A percentile compares a stretch with the other conserved stretches of the same genome.
Conservation (phyloP, 2,329 filamentous ascomycete genomes). For the Aspergillus sp. region DNA sequence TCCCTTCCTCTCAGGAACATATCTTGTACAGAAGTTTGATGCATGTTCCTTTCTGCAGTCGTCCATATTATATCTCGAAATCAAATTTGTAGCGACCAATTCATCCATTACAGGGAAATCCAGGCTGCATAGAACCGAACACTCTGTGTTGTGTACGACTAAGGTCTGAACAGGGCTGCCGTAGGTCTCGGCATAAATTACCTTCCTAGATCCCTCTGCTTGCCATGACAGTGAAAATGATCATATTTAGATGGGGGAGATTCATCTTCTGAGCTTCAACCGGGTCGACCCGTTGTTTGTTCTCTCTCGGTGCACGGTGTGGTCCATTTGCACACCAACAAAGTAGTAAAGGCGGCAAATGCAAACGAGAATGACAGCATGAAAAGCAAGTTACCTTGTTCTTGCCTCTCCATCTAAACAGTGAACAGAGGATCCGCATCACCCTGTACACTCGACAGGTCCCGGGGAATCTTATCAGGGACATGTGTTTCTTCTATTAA, state of each 20-base stretch:
- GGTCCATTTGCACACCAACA: background rate
- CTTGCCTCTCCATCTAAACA: background rate
- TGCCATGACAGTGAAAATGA: background rate
- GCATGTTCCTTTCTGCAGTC: conserved; percentile 18
- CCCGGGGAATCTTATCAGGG: background rate
- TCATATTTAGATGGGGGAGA: background rate
- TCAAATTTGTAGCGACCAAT: conserved; percentile 7
- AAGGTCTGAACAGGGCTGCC: background rate
- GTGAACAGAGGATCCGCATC: background rate
- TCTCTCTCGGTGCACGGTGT: background rate
- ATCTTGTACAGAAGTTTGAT: conserved; percentile 23
- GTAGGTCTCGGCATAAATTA: background rate
- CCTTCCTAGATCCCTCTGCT: background rate
- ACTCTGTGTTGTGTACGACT: background rate
- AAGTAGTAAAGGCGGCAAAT: background rate
- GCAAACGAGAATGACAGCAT: background rate
- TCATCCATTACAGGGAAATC: background rate
- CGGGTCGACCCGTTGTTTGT: background rate
- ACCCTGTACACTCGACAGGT: background rate
- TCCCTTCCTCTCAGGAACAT: conserved; percentile 15
- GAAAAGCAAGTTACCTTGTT: background rate
- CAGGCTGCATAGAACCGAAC: background rate
- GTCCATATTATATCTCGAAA: conserved; percentile 8
- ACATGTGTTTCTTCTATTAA: background rate
- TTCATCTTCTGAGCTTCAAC: background rate